These are phyloP conservation scores for Xylaria sp. DNA, from an alignment of 2,329 filamentous ascomycete species.

Conservation along the genomic window DNA sequence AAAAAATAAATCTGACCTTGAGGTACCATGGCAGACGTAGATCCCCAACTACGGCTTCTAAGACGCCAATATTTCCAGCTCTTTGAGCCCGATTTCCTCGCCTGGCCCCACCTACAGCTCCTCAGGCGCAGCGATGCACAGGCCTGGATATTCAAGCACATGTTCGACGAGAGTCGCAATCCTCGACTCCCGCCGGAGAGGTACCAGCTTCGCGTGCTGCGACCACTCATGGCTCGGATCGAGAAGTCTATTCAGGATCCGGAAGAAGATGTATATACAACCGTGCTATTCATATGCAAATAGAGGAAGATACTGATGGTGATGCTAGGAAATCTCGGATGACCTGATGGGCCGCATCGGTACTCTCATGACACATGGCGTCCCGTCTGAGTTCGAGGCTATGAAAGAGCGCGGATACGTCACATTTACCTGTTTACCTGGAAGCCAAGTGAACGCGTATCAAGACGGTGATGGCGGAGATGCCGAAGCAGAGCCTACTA, in stretches of 20 bases:
- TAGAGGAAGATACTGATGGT: not conserved
- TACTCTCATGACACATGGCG: slow-evolving; percentile 60
- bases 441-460: slow-evolving; percentile 10
- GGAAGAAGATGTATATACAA: slow-evolving; percentile 64
- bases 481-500: slow-evolving; percentile 49
- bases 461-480: slow-evolving; percentile 9
- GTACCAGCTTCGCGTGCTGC: slow-evolving; percentile 71
- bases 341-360: slow-evolving; percentile 67
- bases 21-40: slow-evolving; percentile 39
- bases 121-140: slow-evolving; percentile 46
- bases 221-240: slow-evolving; percentile 66
- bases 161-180: slow-evolving; percentile 64
- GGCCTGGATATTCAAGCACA: slow-evolving; percentile 60
- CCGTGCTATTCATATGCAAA: not conserved
- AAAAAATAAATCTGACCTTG: not conserved
- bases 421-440: slow-evolving; percentile 62
- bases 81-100: slow-evolving; percentile 50
- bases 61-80: slow-evolving; percentile 49
- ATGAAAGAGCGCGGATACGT: slow-evolving; percentile 71
- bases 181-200: slow-evolving; percentile 64
- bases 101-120: slow-evolving; percentile 47
- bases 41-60: slow-evolving; percentile 45
- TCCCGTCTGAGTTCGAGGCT: slow-evolving; percentile 48
- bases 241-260: slow-evolving; percentile 68
- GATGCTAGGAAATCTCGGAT: slow-evolving; percentile 65